A percentile compares a stretch with the other conserved stretches of the same genome.
Conservation (phyloP, 2,329 filamentous ascomycete species). For the Cylindrodendrum hubeiense region DNA sequence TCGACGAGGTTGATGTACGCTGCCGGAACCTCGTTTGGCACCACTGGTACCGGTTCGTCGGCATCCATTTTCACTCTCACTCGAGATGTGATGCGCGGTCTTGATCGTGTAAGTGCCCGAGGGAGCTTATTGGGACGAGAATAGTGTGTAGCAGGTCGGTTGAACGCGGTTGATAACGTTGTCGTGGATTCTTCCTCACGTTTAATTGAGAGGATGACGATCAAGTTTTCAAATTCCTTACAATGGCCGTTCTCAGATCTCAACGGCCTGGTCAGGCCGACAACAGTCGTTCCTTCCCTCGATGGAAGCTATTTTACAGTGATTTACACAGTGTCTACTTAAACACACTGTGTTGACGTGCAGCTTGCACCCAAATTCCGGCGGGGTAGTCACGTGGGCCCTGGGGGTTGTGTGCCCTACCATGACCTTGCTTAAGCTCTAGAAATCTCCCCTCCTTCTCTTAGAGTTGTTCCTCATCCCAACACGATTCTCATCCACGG, state of each 20-base stretch:
- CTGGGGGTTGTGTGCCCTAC: slow-evolving; percentile 54
- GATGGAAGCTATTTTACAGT: slow-evolving; percentile 2
- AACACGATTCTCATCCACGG: slow-evolving; percentile 61
- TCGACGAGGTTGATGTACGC: slow-evolving; percentile 44
- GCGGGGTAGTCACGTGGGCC: slow-evolving; percentile 47
- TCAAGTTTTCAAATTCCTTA: background rate
- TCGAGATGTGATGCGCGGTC: background rate
- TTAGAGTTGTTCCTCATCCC: slow-evolving; percentile 55
- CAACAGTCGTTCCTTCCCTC: slow-evolving; percentile 6
- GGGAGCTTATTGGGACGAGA: slow-evolving; percentile 8
- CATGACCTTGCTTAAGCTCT: slow-evolving; percentile 46
- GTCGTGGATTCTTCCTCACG: background rate
- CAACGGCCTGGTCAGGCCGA: background rate
- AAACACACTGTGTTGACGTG: background rate
- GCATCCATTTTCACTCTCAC: slow-evolving; percentile 34
- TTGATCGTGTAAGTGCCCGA: slow-evolving; percentile 37
- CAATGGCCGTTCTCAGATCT: background rate
- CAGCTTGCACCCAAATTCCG: background rate
- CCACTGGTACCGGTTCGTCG: slow-evolving; percentile 9
- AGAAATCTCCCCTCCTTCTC: slow-evolving; percentile 45
- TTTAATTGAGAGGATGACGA: background rate
- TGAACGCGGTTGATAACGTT: background rate
- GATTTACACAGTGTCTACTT: background rate
- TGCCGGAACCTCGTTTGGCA: slow-evolving; percentile 35
- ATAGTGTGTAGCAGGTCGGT: slow-evolving; percentile 20